phyloP scores from a whole-genome alignment of 352 stramenopile genomes.

The Pythium volutum region DNA sequence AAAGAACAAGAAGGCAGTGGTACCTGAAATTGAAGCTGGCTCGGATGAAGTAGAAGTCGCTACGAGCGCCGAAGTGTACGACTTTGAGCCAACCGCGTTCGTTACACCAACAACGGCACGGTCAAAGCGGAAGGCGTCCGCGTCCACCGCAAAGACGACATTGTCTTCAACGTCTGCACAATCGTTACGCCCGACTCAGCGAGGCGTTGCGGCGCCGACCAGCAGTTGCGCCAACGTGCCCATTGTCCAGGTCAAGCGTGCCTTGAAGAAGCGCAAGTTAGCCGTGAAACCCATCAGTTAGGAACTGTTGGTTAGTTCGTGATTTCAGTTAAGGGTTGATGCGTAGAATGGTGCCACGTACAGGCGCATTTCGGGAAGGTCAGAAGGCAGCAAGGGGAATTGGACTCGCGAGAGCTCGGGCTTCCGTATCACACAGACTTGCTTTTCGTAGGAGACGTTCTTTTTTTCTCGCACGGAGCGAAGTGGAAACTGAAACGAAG shows the following conservation, averaged over 20 bases:
- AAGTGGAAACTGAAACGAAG: constrained; percentile 9
- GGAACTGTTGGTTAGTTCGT: constrained; percentile 7
- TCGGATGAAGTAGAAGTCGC: not conserved
- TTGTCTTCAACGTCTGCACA: not conserved
- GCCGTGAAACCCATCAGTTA: constrained; percentile 21
- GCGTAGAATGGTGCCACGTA: constrained; percentile 19
- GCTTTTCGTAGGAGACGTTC: constrained; percentile 11
- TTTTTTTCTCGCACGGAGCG: constrained; percentile 11
- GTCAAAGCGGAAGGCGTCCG: constrained; percentile 7
- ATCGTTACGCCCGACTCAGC: not conserved
- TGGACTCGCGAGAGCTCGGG: not conserved
- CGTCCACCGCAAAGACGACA: not conserved
- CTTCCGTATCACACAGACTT: constrained; percentile 1
- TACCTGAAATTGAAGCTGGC: not conserved
- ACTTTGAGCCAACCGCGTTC: constrained; percentile 9
- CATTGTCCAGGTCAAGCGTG: constrained; percentile 28
- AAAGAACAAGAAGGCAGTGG: not conserved
- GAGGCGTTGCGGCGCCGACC: not conserved
- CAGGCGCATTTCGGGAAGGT: constrained; percentile 7
- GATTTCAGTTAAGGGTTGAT: constrained; percentile 11
- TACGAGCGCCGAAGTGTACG: constrained; percentile 10
- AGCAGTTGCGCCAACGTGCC: constrained; percentile 17
- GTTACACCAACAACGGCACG: constrained; percentile 1
- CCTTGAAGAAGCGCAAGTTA: constrained; percentile 31
- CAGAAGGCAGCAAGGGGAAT: constrained; percentile 9